Evolutionary conservation across 495 filamentous ascomycete species (phyloP).

Genomic region (Aspergillus olivimuriae): DNA sequence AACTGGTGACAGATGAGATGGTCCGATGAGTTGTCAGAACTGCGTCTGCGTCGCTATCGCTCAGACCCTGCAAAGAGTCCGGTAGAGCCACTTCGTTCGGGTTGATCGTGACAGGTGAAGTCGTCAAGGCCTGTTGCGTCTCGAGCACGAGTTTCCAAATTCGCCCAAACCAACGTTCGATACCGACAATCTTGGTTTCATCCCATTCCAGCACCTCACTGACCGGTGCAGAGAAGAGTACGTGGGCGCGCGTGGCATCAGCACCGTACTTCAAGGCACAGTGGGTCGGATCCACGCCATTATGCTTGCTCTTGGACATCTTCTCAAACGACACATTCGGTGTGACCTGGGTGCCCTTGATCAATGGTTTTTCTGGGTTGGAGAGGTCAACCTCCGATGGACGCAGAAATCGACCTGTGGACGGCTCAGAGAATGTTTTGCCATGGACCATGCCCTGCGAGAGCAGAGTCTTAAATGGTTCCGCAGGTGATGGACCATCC

Average conservation of each 20-base stretch:
- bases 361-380: conserved; percentile 48
- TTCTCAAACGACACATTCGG: conserved; percentile 72
- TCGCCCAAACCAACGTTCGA: conserved; percentile 70
- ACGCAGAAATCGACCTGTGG: conserved; percentile 69
- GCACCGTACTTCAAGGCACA: conserved; percentile 71
- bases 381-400: conserved; percentile 68
- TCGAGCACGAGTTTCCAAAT: conserved; percentile 53
- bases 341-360: conserved; percentile 49
- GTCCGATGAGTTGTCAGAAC: conserved; percentile 60
- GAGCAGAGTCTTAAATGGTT: conserved; percentile 76
- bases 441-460: conserved; percentile 93
- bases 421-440: conserved; percentile 70
- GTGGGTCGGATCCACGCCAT: conserved; percentile 74
- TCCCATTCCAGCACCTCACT: conserved; percentile 84
- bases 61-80: conserved; percentile 24
- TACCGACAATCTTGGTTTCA: conserved; percentile 70
- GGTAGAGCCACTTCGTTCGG: conserved; percentile 19
- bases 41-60: conserved; percentile 49
- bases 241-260: conserved; percentile 77
- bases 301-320: conserved; percentile 95
- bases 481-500: conserved; percentile 28
- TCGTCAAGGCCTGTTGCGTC: conserved; percentile 18
- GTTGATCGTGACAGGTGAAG: conserved; percentile 18
- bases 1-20: conserved; percentile 58
- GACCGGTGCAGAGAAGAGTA: conserved; percentile 81